Evolutionary conservation across 2,329 filamentous ascomycete species (phyloP).

Genomic region (Ambrosiella xylebori): DNA sequence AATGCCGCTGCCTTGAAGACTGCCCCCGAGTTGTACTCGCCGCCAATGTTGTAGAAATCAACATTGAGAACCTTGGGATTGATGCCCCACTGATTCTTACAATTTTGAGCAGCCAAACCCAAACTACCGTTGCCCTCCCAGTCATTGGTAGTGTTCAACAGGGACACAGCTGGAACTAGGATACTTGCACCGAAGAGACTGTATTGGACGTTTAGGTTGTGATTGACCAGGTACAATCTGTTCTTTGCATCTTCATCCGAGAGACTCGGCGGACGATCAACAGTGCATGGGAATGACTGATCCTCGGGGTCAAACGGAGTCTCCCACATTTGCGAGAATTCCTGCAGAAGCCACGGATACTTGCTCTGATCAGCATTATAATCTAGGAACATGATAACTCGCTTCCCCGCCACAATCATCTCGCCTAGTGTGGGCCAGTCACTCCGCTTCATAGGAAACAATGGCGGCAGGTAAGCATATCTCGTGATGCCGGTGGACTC

Average conservation of each 20-base stretch:
- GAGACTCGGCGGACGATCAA: conserved; percentile 59
- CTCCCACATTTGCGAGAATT: conserved; percentile 84
- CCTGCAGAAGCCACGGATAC: conserved; percentile 70
- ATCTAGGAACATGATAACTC: conserved; percentile 69
- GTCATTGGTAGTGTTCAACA: conserved; percentile 57
- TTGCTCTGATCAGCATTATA: conserved; percentile 64
- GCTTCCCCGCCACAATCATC: conserved; percentile 54
- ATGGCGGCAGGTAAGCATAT: conserved; percentile 56
- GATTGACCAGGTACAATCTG: conserved; percentile 69
- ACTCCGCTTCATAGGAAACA: conserved; percentile 49
- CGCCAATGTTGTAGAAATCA: conserved; percentile 65
- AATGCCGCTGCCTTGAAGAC: conserved; percentile 58
- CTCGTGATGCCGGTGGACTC: conserved; percentile 52
- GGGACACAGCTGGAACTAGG: conserved; percentile 53
- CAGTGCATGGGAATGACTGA: conserved; percentile 54
- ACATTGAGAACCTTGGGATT: conserved; percentile 67
- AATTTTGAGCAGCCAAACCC: conserved; percentile 46
- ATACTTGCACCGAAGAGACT: conserved; percentile 45
- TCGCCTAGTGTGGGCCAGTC: conserved; percentile 73
- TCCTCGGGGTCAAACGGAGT: conserved; percentile 62
- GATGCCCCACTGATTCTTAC: conserved; percentile 42
- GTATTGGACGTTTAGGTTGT: conserved; percentile 74
- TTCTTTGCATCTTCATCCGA: conserved; percentile 36
- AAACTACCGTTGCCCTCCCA: conserved; percentile 47
- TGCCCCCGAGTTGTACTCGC: conserved; percentile 36